Base-by-base conservation (phyloP, 371 early-diverging fungal genomes). In the Mucor velutinosus region DNA sequence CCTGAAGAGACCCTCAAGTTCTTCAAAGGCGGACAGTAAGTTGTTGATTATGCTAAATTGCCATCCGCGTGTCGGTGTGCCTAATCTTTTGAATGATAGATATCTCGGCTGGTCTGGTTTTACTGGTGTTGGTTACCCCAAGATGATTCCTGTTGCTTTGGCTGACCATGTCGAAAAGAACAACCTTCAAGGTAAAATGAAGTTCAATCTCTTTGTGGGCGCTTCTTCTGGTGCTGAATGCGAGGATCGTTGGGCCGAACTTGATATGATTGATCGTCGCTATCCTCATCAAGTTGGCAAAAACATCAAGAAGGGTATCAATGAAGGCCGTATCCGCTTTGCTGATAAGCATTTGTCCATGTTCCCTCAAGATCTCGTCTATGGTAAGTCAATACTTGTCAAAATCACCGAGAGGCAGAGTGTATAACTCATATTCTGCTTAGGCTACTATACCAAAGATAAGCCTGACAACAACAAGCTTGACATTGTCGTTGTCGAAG, bases 281-380 rank as follows among this genome's bases (percentile, higher is more conserved):
- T 85, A 85, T 64, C 85, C 85, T 53, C 83, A 85, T 75, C 85
- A 85, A 71, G 79, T 81, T n/a, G 85, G 85, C 14, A 79, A 74
- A 58, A 76, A 80, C 30, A 80, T 85, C 73, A 82, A 83, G 62
- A 79, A 80, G 70, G 83, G 80, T 41, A 85, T 85, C 57, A 85
- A 85, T 61, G 79, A 66, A 51, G 83, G 83, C 21, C 81, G 79
- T 65, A 85, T 83, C 65, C 77, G 79, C n/a, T 85, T 85, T 74
- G 85, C 85, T 30, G 85, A 85, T 66, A 85, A 85, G 70, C 85
- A 85, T 70, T 73, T 85, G 70, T 85, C 85, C 39, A 81, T 83
- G 81, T 85, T 85, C 60, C 80, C 85, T 62, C 82, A 82, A 62
- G 85, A 83, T 64, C 68, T 83, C 51, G 72, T 80, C 11, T 83